phyloP scores from a whole-genome alignment of 371 early-diverging fungal genomes.

The Mycotypha africana region DNA sequence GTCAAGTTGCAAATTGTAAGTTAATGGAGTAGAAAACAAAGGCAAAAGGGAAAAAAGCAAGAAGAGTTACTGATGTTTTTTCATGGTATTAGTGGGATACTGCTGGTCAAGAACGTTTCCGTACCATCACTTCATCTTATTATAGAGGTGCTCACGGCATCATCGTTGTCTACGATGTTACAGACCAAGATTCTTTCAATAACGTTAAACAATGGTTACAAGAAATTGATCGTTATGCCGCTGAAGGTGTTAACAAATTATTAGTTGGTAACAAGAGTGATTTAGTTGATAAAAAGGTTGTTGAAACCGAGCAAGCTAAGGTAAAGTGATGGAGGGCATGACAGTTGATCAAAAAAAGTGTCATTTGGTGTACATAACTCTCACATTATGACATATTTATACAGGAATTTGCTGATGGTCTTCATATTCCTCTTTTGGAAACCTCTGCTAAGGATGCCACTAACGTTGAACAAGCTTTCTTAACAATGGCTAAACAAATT shows the following conservation, averaged over 20 bases:
- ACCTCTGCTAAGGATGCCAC: conserved; percentile 93
- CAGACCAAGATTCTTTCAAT: conserved; percentile 92
- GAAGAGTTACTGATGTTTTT: too few species aligned
- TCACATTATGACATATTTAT: background rate
- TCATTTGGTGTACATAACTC: background rate
- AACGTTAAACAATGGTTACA: conserved; percentile 94
- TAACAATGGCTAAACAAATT: conserved; percentile 90
- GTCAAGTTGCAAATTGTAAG: conserved; percentile 97
- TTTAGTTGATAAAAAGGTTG: conserved; percentile 84
- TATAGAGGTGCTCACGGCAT: conserved; percentile 99
- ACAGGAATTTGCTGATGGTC: conserved; percentile 79
- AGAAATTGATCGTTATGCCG: conserved; percentile 81
- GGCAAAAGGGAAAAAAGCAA: background rate
- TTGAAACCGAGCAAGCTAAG: conserved; percentile 70
- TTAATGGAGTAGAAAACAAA: background rate
- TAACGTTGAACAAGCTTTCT: conserved; percentile 95
- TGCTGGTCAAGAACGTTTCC: conserved; percentile 99
- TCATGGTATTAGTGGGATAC: conserved; percentile 84
- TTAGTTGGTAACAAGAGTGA: conserved; percentile 99
- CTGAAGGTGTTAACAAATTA: conserved; percentile 86
- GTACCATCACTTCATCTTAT: conserved; percentile 98
- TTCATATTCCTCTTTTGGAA: conserved; percentile 88
- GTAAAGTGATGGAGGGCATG: too few species aligned
- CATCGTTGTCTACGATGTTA: conserved; percentile 98
- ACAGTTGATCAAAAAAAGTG: too few species aligned